Evolutionary conservation across 2,329 filamentous ascomycete species (phyloP).

Genomic region (Falciphora oryzae): DNA sequence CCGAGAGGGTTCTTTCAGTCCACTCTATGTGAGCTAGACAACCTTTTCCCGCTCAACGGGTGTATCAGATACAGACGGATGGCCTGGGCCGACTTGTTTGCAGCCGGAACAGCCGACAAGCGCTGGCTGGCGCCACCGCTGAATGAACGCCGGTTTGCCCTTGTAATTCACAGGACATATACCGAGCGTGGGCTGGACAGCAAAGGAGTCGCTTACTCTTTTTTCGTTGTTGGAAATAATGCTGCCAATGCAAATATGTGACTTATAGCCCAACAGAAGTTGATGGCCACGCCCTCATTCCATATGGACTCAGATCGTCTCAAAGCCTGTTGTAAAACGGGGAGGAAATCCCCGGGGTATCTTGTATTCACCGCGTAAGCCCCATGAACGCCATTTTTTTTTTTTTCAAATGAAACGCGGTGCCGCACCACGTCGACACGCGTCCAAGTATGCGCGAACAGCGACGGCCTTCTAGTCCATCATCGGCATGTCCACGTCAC

Average conservation of each 20-base stretch:
- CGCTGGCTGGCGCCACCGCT: neutral
- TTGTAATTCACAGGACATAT: neutral
- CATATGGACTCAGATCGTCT: neutral
- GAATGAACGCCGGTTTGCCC: neutral
- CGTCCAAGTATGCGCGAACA: neutral
- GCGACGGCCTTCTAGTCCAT: neutral
- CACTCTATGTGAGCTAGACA: neutral
- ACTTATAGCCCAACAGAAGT: neutral
- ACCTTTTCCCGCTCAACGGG: neutral
- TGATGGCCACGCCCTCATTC: neutral
- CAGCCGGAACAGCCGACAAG: neutral
- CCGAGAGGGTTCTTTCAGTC: neutral
- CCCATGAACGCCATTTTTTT: neutral
- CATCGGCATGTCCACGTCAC: neutral
- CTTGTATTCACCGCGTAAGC: neutral
- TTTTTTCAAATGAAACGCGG: neutral
- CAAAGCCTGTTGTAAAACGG: neutral
- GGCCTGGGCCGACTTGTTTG: neutral
- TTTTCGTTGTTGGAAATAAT: neutral
- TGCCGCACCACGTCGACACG: no score
- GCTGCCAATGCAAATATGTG: neutral
- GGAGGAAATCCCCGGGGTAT: neutral
- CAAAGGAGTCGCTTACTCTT: neutral
- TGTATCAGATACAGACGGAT: neutral
- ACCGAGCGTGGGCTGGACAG: neutral